A percentile compares a stretch with the other conserved stretches of the same genome.
phyloP scores from a whole-genome alignment of 129 eudicot genomes.

The Oenanthe sinensis region DNA sequence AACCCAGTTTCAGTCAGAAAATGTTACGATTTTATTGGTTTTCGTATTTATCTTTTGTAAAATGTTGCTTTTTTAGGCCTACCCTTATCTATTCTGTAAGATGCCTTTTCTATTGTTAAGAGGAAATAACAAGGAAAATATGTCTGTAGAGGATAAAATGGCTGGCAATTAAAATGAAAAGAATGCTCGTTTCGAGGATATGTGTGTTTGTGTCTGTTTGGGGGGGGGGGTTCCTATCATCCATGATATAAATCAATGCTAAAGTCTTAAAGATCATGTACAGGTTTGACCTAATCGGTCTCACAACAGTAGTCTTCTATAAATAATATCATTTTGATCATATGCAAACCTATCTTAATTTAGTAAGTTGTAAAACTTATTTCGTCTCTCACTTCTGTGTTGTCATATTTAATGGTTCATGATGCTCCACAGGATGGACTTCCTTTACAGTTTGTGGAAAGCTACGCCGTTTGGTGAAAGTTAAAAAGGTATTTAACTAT shows the following conservation, averaged over 20 bases:
- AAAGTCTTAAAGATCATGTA: not conserved
- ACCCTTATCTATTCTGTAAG: not conserved
- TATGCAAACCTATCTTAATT: not conserved
- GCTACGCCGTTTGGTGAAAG: slow-evolving; percentile 78
- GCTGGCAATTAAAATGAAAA: not conserved
- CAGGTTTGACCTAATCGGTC: not conserved
- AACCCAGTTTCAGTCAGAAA: not conserved
- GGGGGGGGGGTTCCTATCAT: not conserved
- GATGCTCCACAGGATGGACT: slow-evolving; percentile 77
- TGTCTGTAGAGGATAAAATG: not conserved
- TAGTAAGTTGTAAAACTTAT: not conserved
- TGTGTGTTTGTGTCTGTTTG: no score
- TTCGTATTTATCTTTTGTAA: not conserved
- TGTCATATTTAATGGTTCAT: not conserved
- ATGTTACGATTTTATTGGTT: not conserved
- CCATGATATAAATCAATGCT: not conserved
- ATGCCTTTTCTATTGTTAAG: not conserved
- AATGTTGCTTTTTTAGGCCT: not conserved
- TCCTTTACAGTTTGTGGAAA: slow-evolving; percentile 98
- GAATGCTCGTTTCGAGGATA: not conserved
- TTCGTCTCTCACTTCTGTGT: not conserved
- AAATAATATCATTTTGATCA: not conserved
- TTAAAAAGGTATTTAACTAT: slow-evolving; percentile 57
- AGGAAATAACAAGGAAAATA: not conserved
- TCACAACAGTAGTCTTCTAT: not conserved